Percentiles rank a stretch among this genome's conserved stretches.
These are phyloP conservation scores for Hypoxylon sp. DNA, from an alignment of 2,329 filamentous ascomycete genomes.

Conservation along the genomic window DNA sequence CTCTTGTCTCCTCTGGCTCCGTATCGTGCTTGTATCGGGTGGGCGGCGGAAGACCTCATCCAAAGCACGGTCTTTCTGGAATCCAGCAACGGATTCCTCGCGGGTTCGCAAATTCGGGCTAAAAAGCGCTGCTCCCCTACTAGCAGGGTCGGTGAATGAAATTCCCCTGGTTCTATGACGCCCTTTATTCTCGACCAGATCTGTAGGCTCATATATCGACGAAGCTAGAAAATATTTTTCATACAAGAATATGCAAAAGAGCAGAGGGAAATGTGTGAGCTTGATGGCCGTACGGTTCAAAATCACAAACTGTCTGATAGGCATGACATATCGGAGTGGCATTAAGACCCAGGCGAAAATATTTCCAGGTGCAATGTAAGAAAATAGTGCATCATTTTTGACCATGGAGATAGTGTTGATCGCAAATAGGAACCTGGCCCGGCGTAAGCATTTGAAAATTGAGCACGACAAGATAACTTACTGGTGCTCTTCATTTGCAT, in stretches of 20 bases:
- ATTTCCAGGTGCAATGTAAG: slow-evolving; percentile 91
- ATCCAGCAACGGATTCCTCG: slow-evolving; percentile 89
- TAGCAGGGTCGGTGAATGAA: slow-evolving; percentile 69
- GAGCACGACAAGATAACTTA: slow-evolving; percentile 51
- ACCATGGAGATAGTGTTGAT: slow-evolving; percentile 99
- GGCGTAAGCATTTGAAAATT: slow-evolving; percentile 25
- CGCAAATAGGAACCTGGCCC: slow-evolving; percentile 81
- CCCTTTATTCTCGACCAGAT: slow-evolving; percentile 81
- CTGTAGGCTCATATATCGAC: slow-evolving; percentile 83
- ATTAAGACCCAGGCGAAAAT: slow-evolving; percentile 91
- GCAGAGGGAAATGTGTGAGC: slow-evolving; percentile 85
- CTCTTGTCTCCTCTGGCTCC: slow-evolving; percentile 71
- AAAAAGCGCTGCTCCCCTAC: slow-evolving; percentile 74
- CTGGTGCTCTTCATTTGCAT: slow-evolving; percentile 91
- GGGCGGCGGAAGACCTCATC: slow-evolving; percentile 89
- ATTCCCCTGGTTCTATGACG: slow-evolving; percentile 63
- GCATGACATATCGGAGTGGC: slow-evolving; percentile 83
- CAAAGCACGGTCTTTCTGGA: slow-evolving; percentile 88
- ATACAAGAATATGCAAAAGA: slow-evolving; percentile 89
- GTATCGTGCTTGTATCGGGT: slow-evolving; percentile 72
- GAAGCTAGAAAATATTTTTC: slow-evolving; percentile 83
- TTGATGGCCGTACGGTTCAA: slow-evolving; percentile 94
- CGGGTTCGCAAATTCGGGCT: slow-evolving; percentile 78
- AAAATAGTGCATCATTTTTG: slow-evolving; percentile 96
- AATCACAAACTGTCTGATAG: slow-evolving; percentile 83